Base-by-base conservation (phyloP, 768 basidiomycete genomes). In the Cystofilobasidium macerans region DNA sequence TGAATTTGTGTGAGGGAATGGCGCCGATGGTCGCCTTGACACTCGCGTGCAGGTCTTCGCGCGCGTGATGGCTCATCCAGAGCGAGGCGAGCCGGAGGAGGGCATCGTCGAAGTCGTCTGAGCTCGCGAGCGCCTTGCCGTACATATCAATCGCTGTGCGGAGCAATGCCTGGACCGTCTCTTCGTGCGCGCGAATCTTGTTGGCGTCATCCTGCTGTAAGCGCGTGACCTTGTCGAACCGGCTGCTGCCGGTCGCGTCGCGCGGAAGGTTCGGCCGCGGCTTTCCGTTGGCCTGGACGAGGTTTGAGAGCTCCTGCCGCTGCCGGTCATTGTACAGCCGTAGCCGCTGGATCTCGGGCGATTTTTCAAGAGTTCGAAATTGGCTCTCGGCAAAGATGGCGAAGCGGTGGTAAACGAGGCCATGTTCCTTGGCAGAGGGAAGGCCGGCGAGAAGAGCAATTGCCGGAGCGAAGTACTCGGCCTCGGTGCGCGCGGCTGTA, bases 381-480 rank as follows among this genome's bases (percentile, higher is more conserved):
- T 98, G 93, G 16, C 81, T 80, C 71, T 98, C 91, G 0, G 93
- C 88, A 72, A 98, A 98, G 30, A 82, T 80, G 0, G 94, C 95
- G 73, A 84, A 97, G 71, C 88, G 82, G 67, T 86, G 84, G 73
- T 83, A 89, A 36, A 93, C 79, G 45, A 64, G 33, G 18, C 71
- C 72, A 32, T 62, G 58, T 38, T 70, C 73, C 43, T 65, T 58
- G 16, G 69, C 48, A 11, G 68, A 68, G 0, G 69, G 30, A 35
- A 47, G 71, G 57, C 32, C 65, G 48, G 45, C 53, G 38, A 79
- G 71, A 33, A 80, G 71, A 0, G 70, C 54, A 3, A 80, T 78
- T 0, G 91, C 88, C 0, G 81, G 80, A 22, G 81, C 78, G 73
- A 98, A 98, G 74, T 83, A 93, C 4, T 80, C 78, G 0, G 77